Evolutionary conservation across 1,139 yeast genomes (phyloP).

Genomic region (Sugiyamaella xylanicola): DNA sequence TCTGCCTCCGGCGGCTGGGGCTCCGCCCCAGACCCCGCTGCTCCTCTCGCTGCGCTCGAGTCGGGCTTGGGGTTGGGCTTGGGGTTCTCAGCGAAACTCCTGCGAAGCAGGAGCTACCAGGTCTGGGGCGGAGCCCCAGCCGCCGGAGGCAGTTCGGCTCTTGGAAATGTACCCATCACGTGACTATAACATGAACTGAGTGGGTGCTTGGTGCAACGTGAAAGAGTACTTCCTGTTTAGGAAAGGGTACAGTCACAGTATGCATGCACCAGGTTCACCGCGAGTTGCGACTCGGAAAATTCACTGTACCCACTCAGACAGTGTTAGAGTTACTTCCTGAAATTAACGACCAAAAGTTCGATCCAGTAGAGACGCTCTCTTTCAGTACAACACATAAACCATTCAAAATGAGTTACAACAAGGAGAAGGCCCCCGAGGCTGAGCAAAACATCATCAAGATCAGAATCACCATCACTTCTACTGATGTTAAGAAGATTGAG

Average conservation of each 20-base stretch:
- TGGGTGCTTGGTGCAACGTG: neutral
- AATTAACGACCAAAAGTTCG: slow-evolving; percentile 18
- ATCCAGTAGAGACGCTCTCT: slow-evolving; percentile 18
- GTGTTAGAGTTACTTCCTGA: slow-evolving; percentile 13
- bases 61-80: too few relatives aligned
- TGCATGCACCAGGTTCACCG: slow-evolving; percentile 7
- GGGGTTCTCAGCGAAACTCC: too few relatives aligned
- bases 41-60: too few relatives aligned
- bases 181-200: neutral
- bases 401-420: slow-evolving; percentile 42
- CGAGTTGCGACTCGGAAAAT: slow-evolving; percentile 10
- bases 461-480: slow-evolving; percentile 98
- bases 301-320: slow-evolving; percentile 4
- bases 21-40: too few relatives aligned
- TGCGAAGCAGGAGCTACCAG: too few relatives aligned
- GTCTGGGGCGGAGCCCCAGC: too few relatives aligned
- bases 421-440: slow-evolving; percentile 75
- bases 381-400: slow-evolving; percentile 14
- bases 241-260: slow-evolving; percentile 1
- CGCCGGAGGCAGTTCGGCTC: too few relatives aligned
- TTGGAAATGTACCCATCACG: slow-evolving; percentile 6
- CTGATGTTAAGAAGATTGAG: slow-evolving; percentile 98
- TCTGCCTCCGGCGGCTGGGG: too few relatives aligned
- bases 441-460: slow-evolving; percentile 91
- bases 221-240: slow-evolving; percentile 4